A percentile compares a stretch with the other conserved stretches of the same genome.
These are phyloP conservation scores for Plasmodium vinckei DNA, from an alignment of 169 alveolate genomes.

Conservation along the genomic window DNA sequence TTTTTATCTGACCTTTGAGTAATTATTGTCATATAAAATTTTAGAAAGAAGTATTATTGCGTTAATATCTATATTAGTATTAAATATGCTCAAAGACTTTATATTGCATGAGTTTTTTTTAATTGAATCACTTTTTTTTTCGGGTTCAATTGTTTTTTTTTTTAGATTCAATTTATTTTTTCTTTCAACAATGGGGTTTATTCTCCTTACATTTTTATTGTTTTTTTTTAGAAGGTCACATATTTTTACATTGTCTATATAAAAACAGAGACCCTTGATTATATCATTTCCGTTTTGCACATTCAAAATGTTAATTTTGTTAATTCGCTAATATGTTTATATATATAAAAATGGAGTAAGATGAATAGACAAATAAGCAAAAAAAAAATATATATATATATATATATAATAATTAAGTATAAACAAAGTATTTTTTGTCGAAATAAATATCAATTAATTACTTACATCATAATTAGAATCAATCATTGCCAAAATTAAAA, in stretches of 20 bases:
- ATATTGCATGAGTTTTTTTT: constrained; percentile 35
- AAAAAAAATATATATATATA: neutral
- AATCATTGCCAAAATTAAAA: constrained; percentile 63
- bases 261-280: constrained; percentile 57
- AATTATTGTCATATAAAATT: constrained; percentile 52
- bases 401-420: constrained; percentile 8
- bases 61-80: constrained; percentile 50
- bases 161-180: constrained; percentile 20
- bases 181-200: constrained; percentile 11
- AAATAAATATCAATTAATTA: neutral
- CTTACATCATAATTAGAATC: constrained; percentile 68
- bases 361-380: neutral
- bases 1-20: constrained; percentile 39
- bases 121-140: constrained; percentile 26
- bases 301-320: constrained; percentile 41
- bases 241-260: constrained; percentile 60
- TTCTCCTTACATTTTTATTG: constrained; percentile 44
- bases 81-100: constrained; percentile 48
- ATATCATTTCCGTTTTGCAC: constrained; percentile 57
- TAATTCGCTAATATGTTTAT: constrained; percentile 27
- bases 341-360: neutral
- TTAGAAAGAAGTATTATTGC: constrained; percentile 52
- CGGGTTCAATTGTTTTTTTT: constrained; percentile 23
- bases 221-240: constrained; percentile 65
- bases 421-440: neutral